These are phyloP conservation scores for Fusarium abutilonis DNA, from an alignment of 2,329 filamentous ascomycete species.

Conservation along the genomic window DNA sequence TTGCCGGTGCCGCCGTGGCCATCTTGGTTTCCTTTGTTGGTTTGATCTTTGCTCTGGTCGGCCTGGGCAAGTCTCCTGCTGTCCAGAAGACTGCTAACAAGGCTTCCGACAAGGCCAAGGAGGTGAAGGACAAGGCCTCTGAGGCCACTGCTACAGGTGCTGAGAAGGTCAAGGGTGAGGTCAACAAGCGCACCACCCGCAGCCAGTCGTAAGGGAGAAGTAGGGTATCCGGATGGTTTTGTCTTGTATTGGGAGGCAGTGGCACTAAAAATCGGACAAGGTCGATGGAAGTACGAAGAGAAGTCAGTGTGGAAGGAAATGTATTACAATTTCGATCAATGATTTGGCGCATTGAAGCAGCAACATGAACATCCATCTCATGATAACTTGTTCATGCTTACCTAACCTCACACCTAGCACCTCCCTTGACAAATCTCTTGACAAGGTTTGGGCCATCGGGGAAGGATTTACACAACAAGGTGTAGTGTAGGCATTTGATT, in stretches of 20 bases:
- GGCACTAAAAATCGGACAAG: slow-evolving; percentile 15
- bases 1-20: slow-evolving; percentile 81
- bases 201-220: slow-evolving; percentile 60
- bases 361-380: slow-evolving; percentile 28
- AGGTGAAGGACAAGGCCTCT: slow-evolving; percentile 73
- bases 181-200: slow-evolving; percentile 67
- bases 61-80: slow-evolving; percentile 71
- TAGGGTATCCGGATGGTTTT: not conserved
- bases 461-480: slow-evolving; percentile 22
- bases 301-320: slow-evolving; percentile 30
- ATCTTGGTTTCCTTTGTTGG: slow-evolving; percentile 75
- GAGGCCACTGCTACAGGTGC: slow-evolving; percentile 69
- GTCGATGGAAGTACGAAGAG: slow-evolving; percentile 15
- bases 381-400: slow-evolving; percentile 28
- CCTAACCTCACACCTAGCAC: not conserved
- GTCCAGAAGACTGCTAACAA: slow-evolving; percentile 76
- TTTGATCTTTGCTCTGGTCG: slow-evolving; percentile 71
- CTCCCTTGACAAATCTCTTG: not conserved
- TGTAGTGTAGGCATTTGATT: slow-evolving; percentile 34
- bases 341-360: slow-evolving; percentile 35
- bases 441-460: slow-evolving; percentile 8
- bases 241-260: slow-evolving; percentile 9
- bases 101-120: slow-evolving; percentile 75
- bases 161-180: slow-evolving; percentile 80
- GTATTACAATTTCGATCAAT: slow-evolving; percentile 34